A percentile compares a stretch with the other conserved stretches of the same genome.
Evolutionary conservation across 176 grass and related monocot genomes (phyloP).

Genomic region (Oryza meyeriana): DNA sequence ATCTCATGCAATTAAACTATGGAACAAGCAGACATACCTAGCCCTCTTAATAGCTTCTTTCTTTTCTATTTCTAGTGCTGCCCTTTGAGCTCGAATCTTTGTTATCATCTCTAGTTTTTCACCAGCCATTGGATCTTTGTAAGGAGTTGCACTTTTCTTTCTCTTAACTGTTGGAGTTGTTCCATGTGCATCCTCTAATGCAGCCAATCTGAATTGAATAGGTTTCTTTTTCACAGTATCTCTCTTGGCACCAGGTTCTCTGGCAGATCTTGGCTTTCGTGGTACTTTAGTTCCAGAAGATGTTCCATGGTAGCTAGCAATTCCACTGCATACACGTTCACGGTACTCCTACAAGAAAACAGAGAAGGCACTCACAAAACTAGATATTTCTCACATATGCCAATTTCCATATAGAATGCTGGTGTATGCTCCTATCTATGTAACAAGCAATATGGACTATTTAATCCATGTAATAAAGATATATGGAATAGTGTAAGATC

Average conservation of each 20-base stretch:
- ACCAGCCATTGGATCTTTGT: constrained; percentile 83
- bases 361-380: neutral
- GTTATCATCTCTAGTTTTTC: constrained; percentile 90
- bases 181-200: constrained; percentile 19
- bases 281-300: constrained; percentile 43
- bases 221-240: constrained; percentile 36
- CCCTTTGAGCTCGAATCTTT: constrained; percentile 72
- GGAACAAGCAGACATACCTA: constrained; percentile 59
- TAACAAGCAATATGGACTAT: neutral
- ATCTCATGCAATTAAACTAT: neutral
- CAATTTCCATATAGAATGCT: neutral
- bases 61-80: constrained; percentile 59
- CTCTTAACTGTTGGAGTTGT: constrained; percentile 37
- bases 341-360: constrained; percentile 66
- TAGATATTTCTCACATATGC: neutral
- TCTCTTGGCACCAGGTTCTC: constrained; percentile 36
- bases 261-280: constrained; percentile 49
- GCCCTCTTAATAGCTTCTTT: constrained; percentile 71
- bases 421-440: neutral
- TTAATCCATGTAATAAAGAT: neutral
- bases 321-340: constrained; percentile 76
- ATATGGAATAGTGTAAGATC: neutral
- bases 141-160: constrained; percentile 63
- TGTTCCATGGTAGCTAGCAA: constrained; percentile 63
- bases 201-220: constrained; percentile 25